These are phyloP conservation scores for Trichoderma erinaceum DNA, from an alignment of 495 filamentous ascomycete species.

Conservation along the genomic window DNA sequence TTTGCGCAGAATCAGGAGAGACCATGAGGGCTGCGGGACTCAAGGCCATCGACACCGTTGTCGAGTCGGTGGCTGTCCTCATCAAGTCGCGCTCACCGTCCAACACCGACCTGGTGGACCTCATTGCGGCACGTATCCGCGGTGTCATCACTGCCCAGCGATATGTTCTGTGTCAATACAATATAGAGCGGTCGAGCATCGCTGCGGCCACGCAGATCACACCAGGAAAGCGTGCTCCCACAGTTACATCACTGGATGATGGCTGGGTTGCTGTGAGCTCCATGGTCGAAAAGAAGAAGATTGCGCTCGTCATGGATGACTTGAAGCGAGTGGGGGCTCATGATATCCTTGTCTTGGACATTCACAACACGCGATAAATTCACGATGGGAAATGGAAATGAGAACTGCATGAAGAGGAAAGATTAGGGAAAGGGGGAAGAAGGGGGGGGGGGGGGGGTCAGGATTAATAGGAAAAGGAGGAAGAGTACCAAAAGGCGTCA, in stretches of 20 bases:
- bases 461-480: too few relatives aligned
- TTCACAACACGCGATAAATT: constrained; percentile 69
- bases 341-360: constrained; percentile 82
- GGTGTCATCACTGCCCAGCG: constrained; percentile 95
- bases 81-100: constrained; percentile 88
- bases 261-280: constrained; percentile 88
- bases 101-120: constrained; percentile 67
- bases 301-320: constrained; percentile 88
- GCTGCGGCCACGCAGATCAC: constrained; percentile 68
- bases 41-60: constrained; percentile 89
- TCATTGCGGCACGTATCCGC: constrained; percentile 74
- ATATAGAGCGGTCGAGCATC: constrained; percentile 66
- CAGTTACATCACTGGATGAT: constrained; percentile 76
- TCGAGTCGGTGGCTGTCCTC: constrained; percentile 77
- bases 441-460: too few relatives aligned
- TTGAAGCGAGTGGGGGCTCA: constrained; percentile 70
- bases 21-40: constrained; percentile 98
- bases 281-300: constrained; percentile 89
- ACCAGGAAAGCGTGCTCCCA: constrained; percentile 91
- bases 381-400: background rate
- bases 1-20: constrained; percentile 77
- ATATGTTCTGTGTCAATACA: constrained; percentile 95
- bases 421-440: too few relatives aligned
- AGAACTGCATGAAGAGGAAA: background rate
- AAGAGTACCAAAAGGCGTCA: too few relatives aligned